Evolutionary conservation across 2,329 filamentous ascomycete genomes (phyloP).

Genomic region (Colletotrichum noveboracense): DNA sequence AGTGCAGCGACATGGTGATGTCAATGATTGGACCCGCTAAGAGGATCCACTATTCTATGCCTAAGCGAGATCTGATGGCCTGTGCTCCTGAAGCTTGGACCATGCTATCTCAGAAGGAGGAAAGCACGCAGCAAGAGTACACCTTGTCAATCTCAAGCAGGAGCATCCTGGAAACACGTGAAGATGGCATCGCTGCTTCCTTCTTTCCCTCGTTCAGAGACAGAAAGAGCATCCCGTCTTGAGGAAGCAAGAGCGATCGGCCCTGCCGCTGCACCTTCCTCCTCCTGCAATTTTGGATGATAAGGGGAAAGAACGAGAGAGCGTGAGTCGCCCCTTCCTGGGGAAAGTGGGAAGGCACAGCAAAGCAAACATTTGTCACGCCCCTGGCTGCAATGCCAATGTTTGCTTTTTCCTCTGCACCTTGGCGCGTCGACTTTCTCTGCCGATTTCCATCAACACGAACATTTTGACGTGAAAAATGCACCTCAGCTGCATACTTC

Average conservation of each 20-base stretch:
- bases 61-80: background rate
- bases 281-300: background rate
- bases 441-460: background rate
- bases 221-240: background rate
- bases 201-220: background rate
- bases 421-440: background rate
- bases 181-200: background rate
- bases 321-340: background rate
- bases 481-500: background rate
- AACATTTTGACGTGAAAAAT: background rate
- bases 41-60: background rate
- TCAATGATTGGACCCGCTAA: slow-evolving; percentile 8
- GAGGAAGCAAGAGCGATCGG: background rate
- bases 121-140: background rate
- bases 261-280: background rate
- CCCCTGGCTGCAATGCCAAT: background rate
- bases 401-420: slow-evolving; percentile 7
- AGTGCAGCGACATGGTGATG: slow-evolving; percentile 18
- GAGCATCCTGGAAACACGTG: background rate
- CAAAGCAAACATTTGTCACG: background rate
- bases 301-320: background rate
- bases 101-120: background rate
- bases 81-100: background rate
- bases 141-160: background rate
- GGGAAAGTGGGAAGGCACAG: background rate